These are phyloP conservation scores for Bolboschoenoplectus hybrid DNA, from an alignment of 202 grass and related monocot species.

Conservation along the genomic window DNA sequence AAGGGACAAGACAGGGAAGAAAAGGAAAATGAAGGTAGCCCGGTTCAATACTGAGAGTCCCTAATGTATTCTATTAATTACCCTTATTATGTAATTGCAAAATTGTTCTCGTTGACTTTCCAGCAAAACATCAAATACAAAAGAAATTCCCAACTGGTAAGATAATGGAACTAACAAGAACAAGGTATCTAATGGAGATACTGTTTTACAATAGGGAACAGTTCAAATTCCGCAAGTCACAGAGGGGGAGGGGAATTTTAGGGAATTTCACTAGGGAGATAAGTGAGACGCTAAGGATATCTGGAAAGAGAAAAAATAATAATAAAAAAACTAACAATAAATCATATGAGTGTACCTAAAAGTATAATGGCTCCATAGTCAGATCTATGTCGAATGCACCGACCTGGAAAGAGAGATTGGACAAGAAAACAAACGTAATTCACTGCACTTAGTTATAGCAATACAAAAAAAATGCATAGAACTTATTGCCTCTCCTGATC, in stretches of 20 bases:
- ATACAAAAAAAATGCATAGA: not conserved
- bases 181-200: not conserved
- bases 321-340: slow-evolving; percentile 9
- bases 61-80: not conserved
- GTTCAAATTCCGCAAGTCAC: not conserved
- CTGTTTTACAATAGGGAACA: not conserved
- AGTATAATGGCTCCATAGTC: slow-evolving; percentile 97
- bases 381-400: slow-evolving; percentile 90
- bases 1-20: slow-evolving; percentile 2
- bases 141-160: not conserved
- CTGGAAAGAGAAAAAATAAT: not conserved
- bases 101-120: not conserved
- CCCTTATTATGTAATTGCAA: not conserved
- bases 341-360: slow-evolving; percentile 54
- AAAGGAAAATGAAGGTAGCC: not conserved
- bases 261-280: not conserved
- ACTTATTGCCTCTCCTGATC: not conserved
- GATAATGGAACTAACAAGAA: slow-evolving; percentile 1
- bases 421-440: slow-evolving; percentile 39
- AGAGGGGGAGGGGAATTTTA: not conserved
- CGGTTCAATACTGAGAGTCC: not conserved
- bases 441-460: slow-evolving; percentile 37
- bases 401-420: slow-evolving; percentile 56
- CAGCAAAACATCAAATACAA: not conserved
- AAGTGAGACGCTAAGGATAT: not conserved